phyloP scores from a whole-genome alignment of 257 asterid genomes.

The Jasminum sambac region DNA sequence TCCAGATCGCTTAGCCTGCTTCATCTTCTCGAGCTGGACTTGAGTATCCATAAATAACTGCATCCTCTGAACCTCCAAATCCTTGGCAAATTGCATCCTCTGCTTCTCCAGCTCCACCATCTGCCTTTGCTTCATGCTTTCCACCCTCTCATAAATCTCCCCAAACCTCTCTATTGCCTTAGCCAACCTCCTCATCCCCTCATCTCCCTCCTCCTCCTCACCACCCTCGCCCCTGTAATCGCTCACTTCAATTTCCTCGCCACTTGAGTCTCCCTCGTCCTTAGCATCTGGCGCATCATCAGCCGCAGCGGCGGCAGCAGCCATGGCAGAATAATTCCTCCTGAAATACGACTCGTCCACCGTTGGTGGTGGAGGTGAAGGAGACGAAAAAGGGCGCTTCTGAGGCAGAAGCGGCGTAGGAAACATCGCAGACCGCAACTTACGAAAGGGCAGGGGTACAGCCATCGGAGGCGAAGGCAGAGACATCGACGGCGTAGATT shows the following conservation, averaged over 20 bases:
- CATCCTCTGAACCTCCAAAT: slow-evolving; percentile 77
- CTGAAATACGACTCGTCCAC: slow-evolving; percentile 42
- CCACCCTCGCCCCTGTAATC: slow-evolving; percentile 40
- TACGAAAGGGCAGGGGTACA: slow-evolving; percentile 45
- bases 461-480: slow-evolving; percentile 56
- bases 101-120: slow-evolving; percentile 76
- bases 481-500: slow-evolving; percentile 31
- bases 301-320: slow-evolving; percentile 61
- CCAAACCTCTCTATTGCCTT: slow-evolving; percentile 65
- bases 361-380: slow-evolving; percentile 15
- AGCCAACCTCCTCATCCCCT: slow-evolving; percentile 52
- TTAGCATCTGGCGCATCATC: slow-evolving; percentile 40
- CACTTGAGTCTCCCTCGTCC: slow-evolving; percentile 39
- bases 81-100: slow-evolving; percentile 74
- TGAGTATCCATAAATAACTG: slow-evolving; percentile 73
- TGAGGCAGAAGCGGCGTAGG: slow-evolving; percentile 49
- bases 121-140: slow-evolving; percentile 62
- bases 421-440: slow-evolving; percentile 29
- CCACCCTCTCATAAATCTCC: slow-evolving; percentile 65
- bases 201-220: slow-evolving; percentile 37
- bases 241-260: slow-evolving; percentile 42
- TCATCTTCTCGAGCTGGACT: slow-evolving; percentile 57
- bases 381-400: slow-evolving; percentile 44
- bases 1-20: slow-evolving; percentile 43
- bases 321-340: slow-evolving; percentile 60